Conservation (phyloP, 2,329 filamentous ascomycete species). For the Epicoccum nigrum region DNA sequence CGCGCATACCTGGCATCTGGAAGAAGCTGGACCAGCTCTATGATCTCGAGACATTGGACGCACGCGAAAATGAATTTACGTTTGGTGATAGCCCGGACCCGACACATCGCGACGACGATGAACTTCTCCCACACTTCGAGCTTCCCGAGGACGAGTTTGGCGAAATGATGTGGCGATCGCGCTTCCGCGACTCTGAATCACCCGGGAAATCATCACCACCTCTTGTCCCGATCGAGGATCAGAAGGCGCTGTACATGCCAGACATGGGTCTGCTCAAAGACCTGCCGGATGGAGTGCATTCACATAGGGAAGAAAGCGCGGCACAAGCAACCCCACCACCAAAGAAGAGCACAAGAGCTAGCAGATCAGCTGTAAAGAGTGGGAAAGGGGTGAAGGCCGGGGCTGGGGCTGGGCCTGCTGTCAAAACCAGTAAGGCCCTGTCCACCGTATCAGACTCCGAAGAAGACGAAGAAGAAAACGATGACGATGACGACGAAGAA, state of each 20-base stretch:
- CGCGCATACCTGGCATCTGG: constrained; percentile 90
- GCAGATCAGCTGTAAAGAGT: constrained; percentile 30
- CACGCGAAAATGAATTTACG: constrained; percentile 70
- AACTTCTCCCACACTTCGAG: constrained; percentile 47
- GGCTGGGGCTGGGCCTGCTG: constrained; percentile 27
- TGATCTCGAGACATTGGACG: constrained; percentile 83
- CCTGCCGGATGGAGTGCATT: constrained; percentile 33
- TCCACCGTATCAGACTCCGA: constrained; percentile 40
- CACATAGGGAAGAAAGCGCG: constrained; percentile 37
- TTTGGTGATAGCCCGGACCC: constrained; percentile 64
- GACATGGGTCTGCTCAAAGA: constrained; percentile 44
- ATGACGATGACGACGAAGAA: constrained; percentile 41
- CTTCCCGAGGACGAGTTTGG: constrained; percentile 53
- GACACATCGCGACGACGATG: constrained; percentile 45
- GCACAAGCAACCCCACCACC: constrained; percentile 40
- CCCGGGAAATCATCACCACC: constrained; percentile 39
- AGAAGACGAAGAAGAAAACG: constrained; percentile 51
- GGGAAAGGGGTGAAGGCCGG: constrained; percentile 32
- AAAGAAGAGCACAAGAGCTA: constrained; percentile 39
- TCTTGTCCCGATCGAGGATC: constrained; percentile 38
- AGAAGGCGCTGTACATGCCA: constrained; percentile 41
- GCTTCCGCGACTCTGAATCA: constrained; percentile 41
- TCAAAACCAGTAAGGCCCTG: constrained; percentile 40
- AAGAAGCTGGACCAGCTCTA: constrained; percentile 82
- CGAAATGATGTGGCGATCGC: constrained; percentile 52